Conservation (phyloP, 2,329 filamentous ascomycete species). For the Microcyclospora pomicola region DNA sequence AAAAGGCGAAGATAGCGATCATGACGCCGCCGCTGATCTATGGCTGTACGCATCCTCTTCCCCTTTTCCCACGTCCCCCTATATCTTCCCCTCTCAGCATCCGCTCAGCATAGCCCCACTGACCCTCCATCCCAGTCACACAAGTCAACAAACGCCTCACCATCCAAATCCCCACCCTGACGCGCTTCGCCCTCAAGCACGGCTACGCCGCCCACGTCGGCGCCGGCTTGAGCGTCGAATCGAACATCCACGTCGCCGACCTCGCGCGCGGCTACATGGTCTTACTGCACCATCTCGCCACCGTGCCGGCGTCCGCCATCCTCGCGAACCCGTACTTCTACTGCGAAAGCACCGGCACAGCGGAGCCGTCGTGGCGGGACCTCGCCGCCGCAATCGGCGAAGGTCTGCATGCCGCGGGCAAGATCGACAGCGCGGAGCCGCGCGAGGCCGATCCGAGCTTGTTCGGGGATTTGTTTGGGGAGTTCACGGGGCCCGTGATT, state of each 20-base stretch:
- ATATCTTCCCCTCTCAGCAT: too few relatives aligned
- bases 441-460: slow-evolving; percentile 21
- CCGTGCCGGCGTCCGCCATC: slow-evolving; percentile 16
- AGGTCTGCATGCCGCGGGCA: slow-evolving; percentile 25
- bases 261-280: slow-evolving; percentile 33
- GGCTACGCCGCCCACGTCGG: slow-evolving; percentile 34
- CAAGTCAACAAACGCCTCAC: slow-evolving; percentile 27
- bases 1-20: slow-evolving; percentile 33
- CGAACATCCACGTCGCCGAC: slow-evolving; percentile 35
- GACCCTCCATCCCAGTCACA: slow-evolving; percentile 11
- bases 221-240: slow-evolving; percentile 28
- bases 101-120: too few relatives aligned
- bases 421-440: slow-evolving; percentile 25
- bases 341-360: slow-evolving; percentile 28
- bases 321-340: slow-evolving; percentile 38
- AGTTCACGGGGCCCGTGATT: slow-evolving; percentile 24
- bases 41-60: slow-evolving; percentile 19
- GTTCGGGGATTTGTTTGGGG: slow-evolving; percentile 30
- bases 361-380: slow-evolving; percentile 32
- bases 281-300: slow-evolving; percentile 34
- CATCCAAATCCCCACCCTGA: slow-evolving; percentile 36
- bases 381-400: slow-evolving; percentile 27
- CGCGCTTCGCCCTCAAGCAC: slow-evolving; percentile 36
- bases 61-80: not conserved
- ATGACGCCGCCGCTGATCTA: slow-evolving; percentile 37